Evolutionary conservation across 2,329 filamentous ascomycete species (phyloP), one percentile per base, ranked within the genome.

Genomic region (Rasamsonia emersonii): DNA sequence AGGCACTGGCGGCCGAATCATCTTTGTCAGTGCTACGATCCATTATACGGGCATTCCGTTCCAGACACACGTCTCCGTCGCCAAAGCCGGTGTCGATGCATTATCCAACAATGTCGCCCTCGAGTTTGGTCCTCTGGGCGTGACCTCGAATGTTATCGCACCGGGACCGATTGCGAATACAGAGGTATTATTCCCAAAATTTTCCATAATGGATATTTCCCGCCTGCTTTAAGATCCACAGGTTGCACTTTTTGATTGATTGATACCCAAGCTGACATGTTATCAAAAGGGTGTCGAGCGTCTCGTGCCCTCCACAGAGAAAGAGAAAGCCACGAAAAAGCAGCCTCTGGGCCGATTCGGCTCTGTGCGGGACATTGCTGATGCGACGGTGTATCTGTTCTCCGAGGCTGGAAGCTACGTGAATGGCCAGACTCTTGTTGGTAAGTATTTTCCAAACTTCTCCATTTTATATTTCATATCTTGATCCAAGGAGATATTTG

Each of bases 81-180:
- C 91, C 36, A 98, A 98, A 63, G 83, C 89, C 0, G 84, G 81
- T 10, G 77, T 98, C 8, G 89, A 98, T 59, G 79, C 86, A 2
- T 73, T 98, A 50, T 80, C 83, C 37, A 73, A 78, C 33, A 81
- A 77, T 4, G 75, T 93, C 0, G 78, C 86, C 2, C 74, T 98
- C 33, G 91, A 98, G 59, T 91, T 91, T 53, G 89, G 89, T 0
- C 91, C 91, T 0, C 73, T 75, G 25, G 91, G 91, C 9, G 64
- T 96, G 18, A 88, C 83, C 1, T 84, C 81, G 34, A 98, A 98
- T 53, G 77, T 91, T 34, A 82, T 98, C 44, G 77, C 86, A 0
- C 91, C 89, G 0, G 91, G 91, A 1, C 83, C 82, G 0, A 93
- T 98, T 45, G 75, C 67, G 1, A 81, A 75, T 16, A 96, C 91